Evolutionary conservation across 371 early-diverging fungal species (phyloP).

Genomic region (Mortierella polycephala): DNA sequence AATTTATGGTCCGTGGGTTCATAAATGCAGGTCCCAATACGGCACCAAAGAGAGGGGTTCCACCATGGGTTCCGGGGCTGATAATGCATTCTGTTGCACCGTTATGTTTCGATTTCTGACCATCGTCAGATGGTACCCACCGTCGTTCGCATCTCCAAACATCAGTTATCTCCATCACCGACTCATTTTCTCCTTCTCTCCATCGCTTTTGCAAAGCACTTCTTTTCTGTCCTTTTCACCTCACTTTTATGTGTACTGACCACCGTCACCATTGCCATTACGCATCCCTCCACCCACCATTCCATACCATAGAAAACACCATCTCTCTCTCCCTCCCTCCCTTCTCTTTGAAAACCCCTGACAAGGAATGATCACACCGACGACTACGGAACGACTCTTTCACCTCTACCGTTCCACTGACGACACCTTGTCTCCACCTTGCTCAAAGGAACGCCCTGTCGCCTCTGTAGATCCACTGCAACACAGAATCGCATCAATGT

Average conservation of each 20-base stretch:
- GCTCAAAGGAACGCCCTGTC: slow-evolving; percentile 1
- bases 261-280: not conserved
- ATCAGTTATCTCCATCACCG: too few relatives aligned
- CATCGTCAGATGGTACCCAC: too few relatives aligned
- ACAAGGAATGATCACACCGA: slow-evolving; percentile 21
- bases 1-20: too few relatives aligned
- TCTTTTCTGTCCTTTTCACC: not conserved
- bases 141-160: too few relatives aligned
- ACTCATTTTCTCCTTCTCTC: not conserved
- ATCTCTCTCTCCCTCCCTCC: not conserved
- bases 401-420: slow-evolving; percentile 1
- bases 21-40: too few relatives aligned
- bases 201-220: too few relatives aligned
- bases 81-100: too few relatives aligned
- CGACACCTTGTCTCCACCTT: not conserved
- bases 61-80: too few relatives aligned
- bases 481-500: not conserved
- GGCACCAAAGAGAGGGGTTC: too few relatives aligned
- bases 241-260: not conserved
- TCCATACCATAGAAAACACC: not conserved
- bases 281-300: not conserved
- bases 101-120: too few relatives aligned
- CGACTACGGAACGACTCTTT: slow-evolving; percentile 4
- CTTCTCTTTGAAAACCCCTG: too few relatives aligned
- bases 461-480: not conserved